Base-by-base conservation (phyloP, 192 early-diverging fungal genomes). In the Borealophlyctis nickersoniae region DNA sequence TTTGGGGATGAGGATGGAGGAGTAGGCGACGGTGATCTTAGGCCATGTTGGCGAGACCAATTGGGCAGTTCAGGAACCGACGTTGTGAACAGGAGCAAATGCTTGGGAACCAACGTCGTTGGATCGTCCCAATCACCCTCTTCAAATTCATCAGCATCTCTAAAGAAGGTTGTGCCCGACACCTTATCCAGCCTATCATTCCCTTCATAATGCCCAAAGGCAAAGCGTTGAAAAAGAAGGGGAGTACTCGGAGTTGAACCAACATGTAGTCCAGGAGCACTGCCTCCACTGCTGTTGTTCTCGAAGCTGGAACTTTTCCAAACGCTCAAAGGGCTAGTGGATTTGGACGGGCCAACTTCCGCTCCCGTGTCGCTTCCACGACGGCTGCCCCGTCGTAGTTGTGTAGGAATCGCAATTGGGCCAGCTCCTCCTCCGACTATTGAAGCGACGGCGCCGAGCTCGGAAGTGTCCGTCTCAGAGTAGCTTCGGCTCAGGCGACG, bases 11-110 rank as follows among this genome's bases (percentile, higher is more conserved):
- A 51, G 11, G 60, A 52, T 23, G 39, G 34, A 4, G 51, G 19
- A 16, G 45, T 33, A n/a, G 55, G 30, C 9, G 62, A 57, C 34
- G 19, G 36, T 34, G 60, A 34, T 31, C 16, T 14, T 34, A 16
- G 63, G 11, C 27, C 26, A 63, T 1, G 27, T 22, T 32, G 56
- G 16, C 27, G 53, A 33, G 35, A 49, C 77, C 77, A 79, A 31
- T 55, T 57, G 23, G 77, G 73, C 9, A 79, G 24, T 28, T 79
- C 77, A 22, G 77, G 77, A 11, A 72, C 39, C n/a, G 73, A 75
- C 14, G 66, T 62, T 9, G 72, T 69, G 49, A 62, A 39, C 29
- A 60, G 31, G 24, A 79, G 62, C 45, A 79, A 39, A 28, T 79
- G 77, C 58, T 76, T 79, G 26, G 77, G 77, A 7, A 70, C 49